Conservation (phyloP, 495 filamentous ascomycete species). For the Penicillium samsonianum region DNA sequence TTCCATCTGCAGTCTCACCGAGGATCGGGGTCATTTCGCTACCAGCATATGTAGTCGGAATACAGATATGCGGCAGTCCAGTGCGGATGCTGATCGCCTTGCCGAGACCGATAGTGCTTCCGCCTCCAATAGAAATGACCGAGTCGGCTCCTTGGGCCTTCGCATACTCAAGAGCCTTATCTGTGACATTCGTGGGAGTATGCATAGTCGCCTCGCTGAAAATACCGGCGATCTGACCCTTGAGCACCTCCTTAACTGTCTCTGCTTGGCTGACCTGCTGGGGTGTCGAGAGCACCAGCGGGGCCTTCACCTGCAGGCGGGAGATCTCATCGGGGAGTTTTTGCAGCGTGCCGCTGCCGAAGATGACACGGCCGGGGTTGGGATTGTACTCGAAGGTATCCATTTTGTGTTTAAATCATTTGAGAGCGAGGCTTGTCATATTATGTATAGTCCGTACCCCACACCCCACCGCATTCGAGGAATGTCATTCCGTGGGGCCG, state of each 20-base stretch:
- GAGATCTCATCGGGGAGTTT: constrained; percentile 61
- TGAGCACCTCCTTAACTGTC: constrained; percentile 49
- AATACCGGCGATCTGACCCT: constrained; percentile 54
- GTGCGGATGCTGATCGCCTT: constrained; percentile 68
- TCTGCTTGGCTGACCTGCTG: constrained; percentile 57
- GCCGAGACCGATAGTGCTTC: constrained; percentile 65
- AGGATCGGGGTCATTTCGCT: constrained; percentile 71
- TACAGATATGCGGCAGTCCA: constrained; percentile 63
- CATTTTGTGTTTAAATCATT: constrained; percentile 32
- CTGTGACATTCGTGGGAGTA: constrained; percentile 63
- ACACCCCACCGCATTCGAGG: constrained; percentile 33
- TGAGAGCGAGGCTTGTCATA: constrained; percentile 19
- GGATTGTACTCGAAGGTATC: constrained; percentile 63
- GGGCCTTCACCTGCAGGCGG: constrained; percentile 54
- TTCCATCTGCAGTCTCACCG: constrained; percentile 63
- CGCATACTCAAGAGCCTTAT: constrained; percentile 58
- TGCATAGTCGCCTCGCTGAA: constrained; percentile 70
- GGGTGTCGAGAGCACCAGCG: constrained; percentile 61
- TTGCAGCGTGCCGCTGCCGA: constrained; percentile 61
- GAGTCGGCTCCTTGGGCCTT: constrained; percentile 51
- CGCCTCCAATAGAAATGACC: constrained; percentile 63
- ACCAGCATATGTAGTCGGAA: constrained; percentile 70
- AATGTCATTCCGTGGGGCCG: constrained; percentile 36
- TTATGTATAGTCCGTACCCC: constrained; percentile 37
- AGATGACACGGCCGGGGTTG: constrained; percentile 61